A percentile compares a stretch with the other conserved stretches of the same genome.
phyloP scores from a whole-genome alignment of 75 land plant genomes.

The Cupressus sempervirens region DNA sequence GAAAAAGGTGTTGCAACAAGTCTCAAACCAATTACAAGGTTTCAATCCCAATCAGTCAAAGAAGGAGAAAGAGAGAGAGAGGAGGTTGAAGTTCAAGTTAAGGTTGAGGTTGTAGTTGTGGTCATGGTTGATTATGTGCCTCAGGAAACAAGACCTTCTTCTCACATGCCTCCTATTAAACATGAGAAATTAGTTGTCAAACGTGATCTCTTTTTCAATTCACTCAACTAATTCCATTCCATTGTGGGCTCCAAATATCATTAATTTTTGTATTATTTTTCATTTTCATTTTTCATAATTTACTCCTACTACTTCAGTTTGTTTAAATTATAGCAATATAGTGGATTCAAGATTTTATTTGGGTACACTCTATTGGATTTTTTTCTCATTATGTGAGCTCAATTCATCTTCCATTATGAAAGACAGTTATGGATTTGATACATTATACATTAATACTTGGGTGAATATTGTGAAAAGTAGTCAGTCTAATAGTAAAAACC shows the following conservation, averaged over 20 bases:
- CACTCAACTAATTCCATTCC: conserved; percentile 63
- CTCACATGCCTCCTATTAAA: conserved; percentile 44
- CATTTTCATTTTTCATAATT: no score
- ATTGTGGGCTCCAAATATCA: no score
- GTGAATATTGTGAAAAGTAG: not conserved
- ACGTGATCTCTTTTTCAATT: conserved; percentile 55
- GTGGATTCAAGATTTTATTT: not conserved
- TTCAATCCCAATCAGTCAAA: no score
- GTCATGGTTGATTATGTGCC: no score
- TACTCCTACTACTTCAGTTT: no score
- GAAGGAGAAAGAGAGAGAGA: not conserved
- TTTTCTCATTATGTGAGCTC: not conserved
- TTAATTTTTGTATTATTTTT: no score
- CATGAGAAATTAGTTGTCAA: conserved; percentile 56
- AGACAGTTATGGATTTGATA: not conserved
- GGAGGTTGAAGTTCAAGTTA: not conserved
- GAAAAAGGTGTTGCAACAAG: no score
- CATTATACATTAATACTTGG: not conserved
- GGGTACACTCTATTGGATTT: not conserved
- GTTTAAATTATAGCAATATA: not conserved
- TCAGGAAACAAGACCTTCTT: not conserved
- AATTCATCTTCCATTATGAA: not conserved
- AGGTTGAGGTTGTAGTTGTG: no score
- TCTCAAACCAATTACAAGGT: no score
- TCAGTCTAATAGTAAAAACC: not conserved